These are phyloP conservation scores for Bipolaris bicolor DNA, from an alignment of 2,329 filamentous ascomycete genomes.

Conservation along the genomic window DNA sequence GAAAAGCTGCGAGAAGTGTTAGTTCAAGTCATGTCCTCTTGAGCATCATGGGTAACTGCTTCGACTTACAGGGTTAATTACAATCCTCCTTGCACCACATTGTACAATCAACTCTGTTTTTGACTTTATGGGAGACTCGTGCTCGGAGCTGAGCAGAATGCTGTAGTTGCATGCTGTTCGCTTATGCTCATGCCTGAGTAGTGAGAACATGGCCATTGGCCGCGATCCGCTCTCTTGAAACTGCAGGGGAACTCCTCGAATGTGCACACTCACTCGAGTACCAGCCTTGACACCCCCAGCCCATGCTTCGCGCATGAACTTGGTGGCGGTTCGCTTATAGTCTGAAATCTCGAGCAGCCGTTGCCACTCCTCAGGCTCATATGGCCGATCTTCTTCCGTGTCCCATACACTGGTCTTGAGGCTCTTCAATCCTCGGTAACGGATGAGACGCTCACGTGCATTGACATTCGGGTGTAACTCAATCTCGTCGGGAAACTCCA, in stretches of 20 bases:
- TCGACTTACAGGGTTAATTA: constrained; percentile 72
- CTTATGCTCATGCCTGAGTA: constrained; percentile 95
- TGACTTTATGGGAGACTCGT: constrained; percentile 77
- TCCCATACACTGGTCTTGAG: constrained; percentile 88
- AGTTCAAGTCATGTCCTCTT: constrained; percentile 5
- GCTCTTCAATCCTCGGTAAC: constrained; percentile 92
- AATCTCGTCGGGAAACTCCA: constrained; percentile 96
- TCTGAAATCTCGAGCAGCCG: constrained; percentile 86
- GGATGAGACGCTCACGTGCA: constrained; percentile 81
- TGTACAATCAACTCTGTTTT: constrained; percentile 94
- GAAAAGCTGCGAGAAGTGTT: constrained; percentile 62
- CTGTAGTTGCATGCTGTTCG: constrained; percentile 84
- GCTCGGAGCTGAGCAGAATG: constrained; percentile 81
- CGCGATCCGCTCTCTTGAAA: constrained; percentile 60
- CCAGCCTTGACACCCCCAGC: constrained; percentile 87
- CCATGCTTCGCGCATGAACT: constrained; percentile 78
- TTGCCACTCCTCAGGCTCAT: constrained; percentile 89
- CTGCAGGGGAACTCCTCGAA: constrained; percentile 64
- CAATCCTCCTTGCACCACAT: constrained; percentile 83
- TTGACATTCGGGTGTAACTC: constrained; percentile 88
- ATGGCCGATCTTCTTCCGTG: constrained; percentile 80
- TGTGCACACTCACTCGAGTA: constrained; percentile 79
- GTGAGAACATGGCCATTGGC: constrained; percentile 79
- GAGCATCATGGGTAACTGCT: neutral
- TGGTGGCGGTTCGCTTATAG: constrained; percentile 82